Conservation (phyloP, 768 basidiomycete species). For the Panus rudis region DNA sequence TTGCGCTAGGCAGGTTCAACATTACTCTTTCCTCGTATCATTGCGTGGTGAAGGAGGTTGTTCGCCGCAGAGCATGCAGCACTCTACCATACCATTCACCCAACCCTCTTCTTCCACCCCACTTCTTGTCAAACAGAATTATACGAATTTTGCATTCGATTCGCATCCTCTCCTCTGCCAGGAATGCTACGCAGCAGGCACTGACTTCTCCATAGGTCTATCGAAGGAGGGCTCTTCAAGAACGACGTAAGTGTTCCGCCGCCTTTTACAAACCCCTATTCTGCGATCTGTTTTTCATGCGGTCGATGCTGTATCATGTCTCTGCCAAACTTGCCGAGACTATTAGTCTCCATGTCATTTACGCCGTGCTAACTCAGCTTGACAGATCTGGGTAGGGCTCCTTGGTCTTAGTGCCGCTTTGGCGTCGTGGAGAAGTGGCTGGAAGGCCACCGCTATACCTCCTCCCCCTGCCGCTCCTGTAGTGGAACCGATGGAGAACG, state of each 20-base stretch:
- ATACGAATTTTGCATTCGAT: too few relatives aligned
- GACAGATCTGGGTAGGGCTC: slow-evolving; percentile 32
- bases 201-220: slow-evolving; percentile 65
- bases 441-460: slow-evolving; percentile 60
- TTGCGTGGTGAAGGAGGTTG: neutral
- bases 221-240: slow-evolving; percentile 57
- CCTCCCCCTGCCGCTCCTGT: slow-evolving; percentile 4
- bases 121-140: too few relatives aligned
- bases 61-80: neutral
- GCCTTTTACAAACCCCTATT: slow-evolving; percentile 6
- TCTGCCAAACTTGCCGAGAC: neutral
- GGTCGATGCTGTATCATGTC: too few relatives aligned
- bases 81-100: neutral
- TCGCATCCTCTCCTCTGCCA: too few relatives aligned
- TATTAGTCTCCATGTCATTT: too few relatives aligned
- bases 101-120: neutral
- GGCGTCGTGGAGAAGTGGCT: slow-evolving; percentile 60
- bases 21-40: neutral
- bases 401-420: slow-evolving; percentile 45
- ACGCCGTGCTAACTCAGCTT: too few relatives aligned
- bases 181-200: too few relatives aligned
- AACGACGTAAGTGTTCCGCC: slow-evolving; percentile 44
- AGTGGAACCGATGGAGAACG: neutral
- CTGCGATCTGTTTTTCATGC: slow-evolving; percentile 14
- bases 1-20: too few relatives aligned